Conservation (phyloP, 192 early-diverging fungal species). For the Coemansia aciculifera region DNA sequence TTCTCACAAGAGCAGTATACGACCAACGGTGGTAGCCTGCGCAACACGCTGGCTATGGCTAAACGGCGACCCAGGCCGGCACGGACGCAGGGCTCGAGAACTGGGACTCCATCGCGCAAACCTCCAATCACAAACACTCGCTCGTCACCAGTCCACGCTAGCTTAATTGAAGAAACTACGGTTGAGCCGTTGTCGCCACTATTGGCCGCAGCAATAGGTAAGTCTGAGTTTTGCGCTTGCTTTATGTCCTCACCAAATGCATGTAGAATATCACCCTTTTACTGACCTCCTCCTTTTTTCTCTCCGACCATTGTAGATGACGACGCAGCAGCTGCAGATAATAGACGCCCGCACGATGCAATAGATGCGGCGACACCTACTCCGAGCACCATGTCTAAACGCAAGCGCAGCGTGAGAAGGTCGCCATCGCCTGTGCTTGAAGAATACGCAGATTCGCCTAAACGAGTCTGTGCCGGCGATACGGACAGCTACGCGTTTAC, state of each 20-base stretch:
- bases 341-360: neutral
- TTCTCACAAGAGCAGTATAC: neutral
- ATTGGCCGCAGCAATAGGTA: neutral
- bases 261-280: neutral
- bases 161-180: neutral
- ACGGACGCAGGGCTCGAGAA: neutral
- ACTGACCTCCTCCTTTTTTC: neutral
- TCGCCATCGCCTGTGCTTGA: neutral
- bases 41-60: neutral
- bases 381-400: slow-evolving; percentile 11
- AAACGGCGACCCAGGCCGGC: slow-evolving; percentile 3
- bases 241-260: neutral
- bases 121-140: neutral
- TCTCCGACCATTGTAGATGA: neutral
- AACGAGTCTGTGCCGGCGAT: neutral
- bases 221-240: neutral
- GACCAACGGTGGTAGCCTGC: neutral
- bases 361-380: neutral
- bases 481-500: neutral
- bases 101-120: neutral
- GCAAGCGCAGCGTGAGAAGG: slow-evolving; percentile 3
- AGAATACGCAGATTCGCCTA: neutral
- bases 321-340: neutral
- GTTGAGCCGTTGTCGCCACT: neutral
- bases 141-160: neutral